These are phyloP conservation scores for Eucalyptus erythrocorys DNA, from an alignment of 345 rosid species.

Conservation along the genomic window DNA sequence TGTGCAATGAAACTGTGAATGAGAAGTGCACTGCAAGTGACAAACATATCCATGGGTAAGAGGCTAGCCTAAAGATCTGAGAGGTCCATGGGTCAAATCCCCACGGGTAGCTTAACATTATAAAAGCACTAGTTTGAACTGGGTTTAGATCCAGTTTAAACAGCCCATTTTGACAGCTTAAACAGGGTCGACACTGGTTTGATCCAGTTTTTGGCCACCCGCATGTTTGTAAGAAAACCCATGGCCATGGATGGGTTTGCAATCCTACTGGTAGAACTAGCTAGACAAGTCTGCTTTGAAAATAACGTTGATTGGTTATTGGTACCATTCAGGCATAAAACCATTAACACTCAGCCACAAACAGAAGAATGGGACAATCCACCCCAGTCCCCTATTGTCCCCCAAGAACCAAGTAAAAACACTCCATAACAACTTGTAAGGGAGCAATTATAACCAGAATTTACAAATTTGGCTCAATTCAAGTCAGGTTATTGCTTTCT, in stretches of 20 bases:
- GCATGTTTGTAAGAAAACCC: not conserved
- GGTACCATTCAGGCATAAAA: not conserved
- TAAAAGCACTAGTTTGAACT: not conserved
- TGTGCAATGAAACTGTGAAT: not conserved
- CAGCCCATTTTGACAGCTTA: not conserved
- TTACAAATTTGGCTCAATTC: not conserved
- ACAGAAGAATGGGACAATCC: not conserved
- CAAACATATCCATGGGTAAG: not conserved
- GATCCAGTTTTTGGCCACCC: not conserved
- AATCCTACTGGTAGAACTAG: not conserved
- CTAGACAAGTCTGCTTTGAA: not conserved
- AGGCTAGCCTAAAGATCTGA: not conserved
- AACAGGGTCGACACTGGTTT: not conserved
- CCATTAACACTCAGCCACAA: not conserved
- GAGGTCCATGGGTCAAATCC: not conserved
- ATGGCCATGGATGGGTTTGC: not conserved
- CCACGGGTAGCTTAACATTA: not conserved
- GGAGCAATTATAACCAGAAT: not conserved
- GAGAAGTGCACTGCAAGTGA: not conserved
- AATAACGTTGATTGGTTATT: not conserved
- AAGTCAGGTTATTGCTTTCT: not conserved
- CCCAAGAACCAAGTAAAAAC: not conserved
- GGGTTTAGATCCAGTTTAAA: not conserved
- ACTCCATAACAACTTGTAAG: not conserved
- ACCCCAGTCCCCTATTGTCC: not conserved